Conservation (phyloP, 1,139 yeast genomes). For the Yamadazyma jaroonii region DNA sequence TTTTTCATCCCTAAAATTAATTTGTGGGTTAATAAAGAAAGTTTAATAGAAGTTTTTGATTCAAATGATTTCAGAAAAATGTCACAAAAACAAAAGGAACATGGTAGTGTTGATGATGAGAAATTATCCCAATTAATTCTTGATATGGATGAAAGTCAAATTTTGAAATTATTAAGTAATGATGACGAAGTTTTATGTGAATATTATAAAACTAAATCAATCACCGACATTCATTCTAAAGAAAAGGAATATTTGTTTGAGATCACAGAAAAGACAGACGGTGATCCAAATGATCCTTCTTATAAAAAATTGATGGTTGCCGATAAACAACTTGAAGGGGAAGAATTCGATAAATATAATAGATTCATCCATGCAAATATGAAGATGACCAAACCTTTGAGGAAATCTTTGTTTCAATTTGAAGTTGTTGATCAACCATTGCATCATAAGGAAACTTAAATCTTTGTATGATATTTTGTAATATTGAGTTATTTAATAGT, state of each 20-base stretch:
- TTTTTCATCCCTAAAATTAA: conserved; percentile 25
- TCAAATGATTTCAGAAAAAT: conserved; percentile 18
- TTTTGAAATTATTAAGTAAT: conserved; percentile 18
- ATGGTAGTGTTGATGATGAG: conserved; percentile 13
- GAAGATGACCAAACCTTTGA: conserved; percentile 26
- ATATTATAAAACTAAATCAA: conserved; percentile 28
- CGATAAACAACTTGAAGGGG: conserved; percentile 8
- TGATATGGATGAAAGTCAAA: conserved; percentile 19
- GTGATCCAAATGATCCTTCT: conserved; percentile 9
- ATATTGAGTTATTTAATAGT: background rate
- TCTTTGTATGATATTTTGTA: background rate
- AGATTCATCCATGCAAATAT: conserved; percentile 17
- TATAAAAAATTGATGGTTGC: conserved; percentile 6
- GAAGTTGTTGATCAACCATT: conserved; percentile 22
- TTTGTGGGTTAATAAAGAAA: conserved; percentile 26
- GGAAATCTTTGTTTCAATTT: conserved; percentile 29
- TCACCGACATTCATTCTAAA: conserved; percentile 26
- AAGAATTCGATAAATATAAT: conserved; percentile 11
- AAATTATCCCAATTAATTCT: conserved; percentile 20
- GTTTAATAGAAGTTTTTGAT: conserved; percentile 18
- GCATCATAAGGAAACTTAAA: conserved; percentile 9
- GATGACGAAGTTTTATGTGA: conserved; percentile 30
- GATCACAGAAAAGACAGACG: conserved; percentile 1
- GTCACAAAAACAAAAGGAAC: conserved; percentile 1
- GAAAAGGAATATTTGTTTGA: conserved; percentile 24